These are phyloP conservation scores for Tolypocladium cylindrosporum DNA, from an alignment of 2,329 filamentous ascomycete species.

Conservation along the genomic window DNA sequence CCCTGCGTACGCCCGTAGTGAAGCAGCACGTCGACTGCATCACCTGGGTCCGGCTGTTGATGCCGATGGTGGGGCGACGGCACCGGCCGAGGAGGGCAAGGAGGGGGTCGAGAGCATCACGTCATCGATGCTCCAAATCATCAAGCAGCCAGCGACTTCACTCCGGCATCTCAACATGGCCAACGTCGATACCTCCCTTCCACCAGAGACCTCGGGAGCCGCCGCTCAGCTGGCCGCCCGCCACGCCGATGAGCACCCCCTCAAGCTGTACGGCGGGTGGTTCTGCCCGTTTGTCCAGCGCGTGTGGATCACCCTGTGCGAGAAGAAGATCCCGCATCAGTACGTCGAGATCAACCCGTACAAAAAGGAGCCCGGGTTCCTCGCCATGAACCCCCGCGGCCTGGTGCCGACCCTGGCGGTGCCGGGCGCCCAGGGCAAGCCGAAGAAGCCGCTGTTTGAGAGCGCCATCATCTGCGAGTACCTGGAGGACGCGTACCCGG, in stretches of 20 bases:
- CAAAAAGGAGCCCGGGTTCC: slow-evolving; percentile 56
- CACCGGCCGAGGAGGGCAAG: too few species aligned
- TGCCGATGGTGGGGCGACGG: too few species aligned
- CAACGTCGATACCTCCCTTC: slow-evolving; percentile 37
- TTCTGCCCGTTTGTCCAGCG: slow-evolving; percentile 66
- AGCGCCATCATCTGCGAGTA: slow-evolving; percentile 66
- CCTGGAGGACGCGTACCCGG: slow-evolving; percentile 58
- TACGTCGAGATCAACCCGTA: slow-evolving; percentile 74
- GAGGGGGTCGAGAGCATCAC: neutral
- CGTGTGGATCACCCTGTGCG: slow-evolving; percentile 61
- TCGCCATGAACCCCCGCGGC: slow-evolving; percentile 64
- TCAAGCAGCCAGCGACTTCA: neutral
- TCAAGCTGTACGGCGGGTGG: slow-evolving; percentile 66
- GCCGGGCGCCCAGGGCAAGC: slow-evolving; percentile 19
- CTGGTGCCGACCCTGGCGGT: slow-evolving; percentile 61
- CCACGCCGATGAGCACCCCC: slow-evolving; percentile 35
- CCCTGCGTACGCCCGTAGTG: too few species aligned
- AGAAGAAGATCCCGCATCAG: slow-evolving; percentile 65
- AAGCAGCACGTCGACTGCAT: too few species aligned
- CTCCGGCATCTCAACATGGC: slow-evolving; percentile 21
- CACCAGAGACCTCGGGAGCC: slow-evolving; percentile 34
- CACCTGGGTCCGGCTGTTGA: too few species aligned
- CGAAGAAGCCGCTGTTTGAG: slow-evolving; percentile 57
- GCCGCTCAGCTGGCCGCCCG: slow-evolving; percentile 35
- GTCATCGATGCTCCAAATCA: neutral